Percentiles rank a stretch among this genome's conserved stretches.
Conservation (phyloP, 139 green algal species). For the Chlorella sp. region DNA sequence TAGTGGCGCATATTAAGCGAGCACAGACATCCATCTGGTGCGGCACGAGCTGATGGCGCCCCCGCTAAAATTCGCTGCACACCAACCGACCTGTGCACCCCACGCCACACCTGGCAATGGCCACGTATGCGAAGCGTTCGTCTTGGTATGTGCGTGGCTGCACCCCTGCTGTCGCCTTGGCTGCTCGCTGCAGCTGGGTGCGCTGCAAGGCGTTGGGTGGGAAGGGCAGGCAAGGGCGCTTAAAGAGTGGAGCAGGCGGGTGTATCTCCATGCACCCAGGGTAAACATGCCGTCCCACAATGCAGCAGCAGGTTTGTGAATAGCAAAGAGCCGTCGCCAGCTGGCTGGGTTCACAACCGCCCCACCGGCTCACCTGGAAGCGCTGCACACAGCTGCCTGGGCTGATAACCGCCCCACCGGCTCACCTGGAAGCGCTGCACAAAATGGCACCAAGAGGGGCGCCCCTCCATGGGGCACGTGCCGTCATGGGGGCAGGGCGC, state of each 20-base stretch:
- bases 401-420: neutral
- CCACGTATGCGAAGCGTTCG: conserved; percentile 88
- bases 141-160: conserved; percentile 53
- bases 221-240: neutral
- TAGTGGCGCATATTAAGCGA: too few relatives aligned
- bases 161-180: conserved; percentile 31
- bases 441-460: conserved; percentile 82
- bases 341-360: neutral
- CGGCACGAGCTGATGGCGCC: too few relatives aligned
- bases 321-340: too few relatives aligned
- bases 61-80: too few relatives aligned
- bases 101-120: conserved; percentile 53
- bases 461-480: conserved; percentile 68
- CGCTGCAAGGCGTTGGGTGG: conserved; percentile 9
- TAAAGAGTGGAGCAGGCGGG: neutral
- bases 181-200: conserved; percentile 22
- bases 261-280: neutral
- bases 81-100: neutral
- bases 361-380: conserved; percentile 42
- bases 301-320: too few relatives aligned
- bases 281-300: too few relatives aligned
- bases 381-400: conserved; percentile 60
- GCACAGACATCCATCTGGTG: too few relatives aligned
- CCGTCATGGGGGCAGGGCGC: conserved; percentile 87
- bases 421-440: conserved; percentile 63